Evolutionary conservation across 2,329 filamentous ascomycete species (phyloP), one percentile per base, ranked within the genome.

Genomic region (Tetracladium maxilliforme): DNA sequence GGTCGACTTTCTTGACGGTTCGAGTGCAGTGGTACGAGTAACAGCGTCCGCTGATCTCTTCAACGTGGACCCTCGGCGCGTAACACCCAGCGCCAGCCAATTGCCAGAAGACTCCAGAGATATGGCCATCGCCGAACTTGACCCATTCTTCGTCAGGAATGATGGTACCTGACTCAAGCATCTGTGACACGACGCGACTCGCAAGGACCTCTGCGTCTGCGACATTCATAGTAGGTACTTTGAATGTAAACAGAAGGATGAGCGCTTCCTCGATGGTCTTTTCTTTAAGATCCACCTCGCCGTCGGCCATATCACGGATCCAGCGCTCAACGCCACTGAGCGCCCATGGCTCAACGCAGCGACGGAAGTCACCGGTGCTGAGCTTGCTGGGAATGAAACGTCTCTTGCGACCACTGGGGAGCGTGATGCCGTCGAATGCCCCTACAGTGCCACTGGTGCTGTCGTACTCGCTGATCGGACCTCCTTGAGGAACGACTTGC

Each of bases 161-260:
- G 16, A 98, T 56, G 8, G 83, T 81, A 19, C 74, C 76, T 7
- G 76, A 71, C 14, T 69, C 64, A 35, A 87, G 68, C 81, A 98
- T 90, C 23, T 75, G 69, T 27, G 71, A 61, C 3, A 92, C 73
- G 1, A 93, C 80, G 20, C 70, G 71, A 30, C 70, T 67, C 33
- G 81, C 82, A 25, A 98, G 60, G 2, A 75, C 77, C 47, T 98
- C 90, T 1, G 90, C 90, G 57, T 98, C 92, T 6, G 87, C 86
- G 21, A 90, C 87, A 40, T 98, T 95, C 83, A 98, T 94, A 1
- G 84, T 98, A 1, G 90, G 86, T 1, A 98, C 84, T 49, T 94
- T 95, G 51, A 81, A 70, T 3, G 82, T 92, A 47, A 98, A 95
- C 6, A 98, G 59, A 16, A 75, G 79, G 21, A 93, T 74, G 21